phyloP scores from a whole-genome alignment of 2,329 filamentous ascomycete genomes.

The Biscogniauxia sp. region DNA sequence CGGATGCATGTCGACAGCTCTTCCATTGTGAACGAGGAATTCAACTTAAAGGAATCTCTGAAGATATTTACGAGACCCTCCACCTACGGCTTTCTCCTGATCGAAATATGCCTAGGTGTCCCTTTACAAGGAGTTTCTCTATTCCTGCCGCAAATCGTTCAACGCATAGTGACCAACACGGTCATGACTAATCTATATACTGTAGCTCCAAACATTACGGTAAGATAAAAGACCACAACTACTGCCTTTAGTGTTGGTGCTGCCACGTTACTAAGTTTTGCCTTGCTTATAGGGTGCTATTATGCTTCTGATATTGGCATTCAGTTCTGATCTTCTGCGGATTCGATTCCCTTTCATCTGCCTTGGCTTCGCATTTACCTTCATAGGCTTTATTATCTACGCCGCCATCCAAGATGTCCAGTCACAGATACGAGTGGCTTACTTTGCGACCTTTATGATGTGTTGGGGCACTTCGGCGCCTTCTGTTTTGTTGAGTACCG shows the following conservation, averaged over 20 bases:
- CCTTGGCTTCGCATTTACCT: conserved; percentile 70
- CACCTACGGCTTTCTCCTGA: conserved; percentile 48
- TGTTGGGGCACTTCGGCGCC: conserved; percentile 76
- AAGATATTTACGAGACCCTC: conserved; percentile 50
- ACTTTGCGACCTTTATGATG: conserved; percentile 80
- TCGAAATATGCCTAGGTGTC: conserved; percentile 59
- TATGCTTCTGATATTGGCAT: conserved; percentile 71
- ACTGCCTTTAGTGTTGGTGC: too few species aligned
- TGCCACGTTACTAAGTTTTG: neutral
- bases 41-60: conserved; percentile 49
- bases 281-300: conserved; percentile 54
- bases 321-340: conserved; percentile 64
- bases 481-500: conserved; percentile 58
- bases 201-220: conserved; percentile 72
- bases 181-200: conserved; percentile 75
- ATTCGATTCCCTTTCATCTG: conserved; percentile 72
- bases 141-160: conserved; percentile 56
- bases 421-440: conserved; percentile 61
- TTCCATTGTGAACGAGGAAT: conserved; percentile 54
- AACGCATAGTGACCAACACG: conserved; percentile 45
- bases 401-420: conserved; percentile 65
- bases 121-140: conserved; percentile 54
- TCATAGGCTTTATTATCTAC: conserved; percentile 77
- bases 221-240: conserved; percentile 10
- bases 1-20: conserved; percentile 77